Percentiles rank a stretch among this genome's conserved stretches.
phyloP scores from a whole-genome alignment of 139 green algal genomes.

The Volvox reticuliferus region DNA sequence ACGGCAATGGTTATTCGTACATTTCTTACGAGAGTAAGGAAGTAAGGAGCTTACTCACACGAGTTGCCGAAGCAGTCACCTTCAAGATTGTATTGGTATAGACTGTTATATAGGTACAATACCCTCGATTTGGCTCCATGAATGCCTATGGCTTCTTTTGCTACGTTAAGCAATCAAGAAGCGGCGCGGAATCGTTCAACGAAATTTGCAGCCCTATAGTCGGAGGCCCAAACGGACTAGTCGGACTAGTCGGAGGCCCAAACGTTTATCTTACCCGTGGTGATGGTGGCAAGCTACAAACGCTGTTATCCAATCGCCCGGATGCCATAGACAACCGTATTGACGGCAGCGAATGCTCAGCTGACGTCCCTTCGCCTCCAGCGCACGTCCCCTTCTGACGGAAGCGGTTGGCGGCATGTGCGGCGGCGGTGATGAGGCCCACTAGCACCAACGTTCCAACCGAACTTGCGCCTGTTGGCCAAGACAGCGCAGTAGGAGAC shows the following conservation, averaged over 20 bases:
- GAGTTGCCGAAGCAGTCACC: no score
- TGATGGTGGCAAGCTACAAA: neutral
- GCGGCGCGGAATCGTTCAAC: neutral
- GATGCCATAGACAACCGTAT: neutral
- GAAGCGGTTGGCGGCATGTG: conserved; percentile 12
- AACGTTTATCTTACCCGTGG: neutral
- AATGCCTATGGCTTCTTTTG: neutral
- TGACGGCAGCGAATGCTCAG: neutral
- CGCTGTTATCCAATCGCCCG: neutral
- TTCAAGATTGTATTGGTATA: no score
- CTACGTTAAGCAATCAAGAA: neutral
- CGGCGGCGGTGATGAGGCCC: neutral
- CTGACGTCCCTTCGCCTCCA: neutral
- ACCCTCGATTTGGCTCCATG: no score
- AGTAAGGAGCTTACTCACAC: no score
- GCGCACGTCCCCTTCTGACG: conserved; percentile 1
- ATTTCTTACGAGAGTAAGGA: no score
- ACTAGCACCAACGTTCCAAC: conserved; percentile 26
- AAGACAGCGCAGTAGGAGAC: no score
- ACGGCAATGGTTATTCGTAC: no score
- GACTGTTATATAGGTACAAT: no score
- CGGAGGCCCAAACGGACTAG: neutral
- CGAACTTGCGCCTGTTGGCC: conserved; percentile 5
- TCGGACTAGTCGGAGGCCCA: neutral
- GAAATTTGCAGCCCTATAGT: neutral